Evolutionary conservation across 768 basidiomycete species (phyloP), one percentile per base, ranked within the genome.

Genomic region (Panaeolus papilionaceus): DNA sequence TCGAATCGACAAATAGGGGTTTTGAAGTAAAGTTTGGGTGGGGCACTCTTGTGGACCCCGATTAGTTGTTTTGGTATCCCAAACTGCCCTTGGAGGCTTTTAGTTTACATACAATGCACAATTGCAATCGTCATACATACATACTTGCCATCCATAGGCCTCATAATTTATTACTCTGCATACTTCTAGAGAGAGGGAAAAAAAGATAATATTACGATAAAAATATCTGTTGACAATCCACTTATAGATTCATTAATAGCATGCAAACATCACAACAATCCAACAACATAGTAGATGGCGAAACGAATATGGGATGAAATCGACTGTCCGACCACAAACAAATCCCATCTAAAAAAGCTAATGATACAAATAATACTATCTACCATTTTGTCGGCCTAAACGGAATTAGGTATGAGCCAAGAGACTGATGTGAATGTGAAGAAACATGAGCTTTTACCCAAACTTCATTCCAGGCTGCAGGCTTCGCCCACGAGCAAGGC

Each of bases 401-500:
- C n/a, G n/a, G 2, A 49, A 38, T 61, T 10, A 16, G 1, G 11
- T 49, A 33, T 10, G 5, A 42, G 38, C 33, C n/a, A 42, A 44
- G 37, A 45, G 47, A 9, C n/a, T n/a, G 20, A 9, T 5, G 47
- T 49, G 20, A 49, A 64, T 18, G n/a, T 44, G n/a, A 45, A 40
- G 28, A 61, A 38, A 38, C 49, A 40, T 0, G 58, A 61, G 26
- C 40, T 75, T 75, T 26, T 40, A 81, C 80, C 81, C 81, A 73
- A 83, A 82, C 8, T 73, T 80, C 28, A 71, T 69, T 45, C 79
- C 80, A 20, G 67, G 63, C 6, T 58, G 37, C 1, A 80, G 69
- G 38, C 65, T 73, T 65, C 74, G 71, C 33, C 54, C 54, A 39
- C 79, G 69, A 23, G 80, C 67, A 20, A 71, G 66, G 65, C 66